Percentiles rank a stretch among this genome's conserved stretches.
Evolutionary conservation across 805 yeast genomes (phyloP).

Genomic region (Teunomyces cretensis): DNA sequence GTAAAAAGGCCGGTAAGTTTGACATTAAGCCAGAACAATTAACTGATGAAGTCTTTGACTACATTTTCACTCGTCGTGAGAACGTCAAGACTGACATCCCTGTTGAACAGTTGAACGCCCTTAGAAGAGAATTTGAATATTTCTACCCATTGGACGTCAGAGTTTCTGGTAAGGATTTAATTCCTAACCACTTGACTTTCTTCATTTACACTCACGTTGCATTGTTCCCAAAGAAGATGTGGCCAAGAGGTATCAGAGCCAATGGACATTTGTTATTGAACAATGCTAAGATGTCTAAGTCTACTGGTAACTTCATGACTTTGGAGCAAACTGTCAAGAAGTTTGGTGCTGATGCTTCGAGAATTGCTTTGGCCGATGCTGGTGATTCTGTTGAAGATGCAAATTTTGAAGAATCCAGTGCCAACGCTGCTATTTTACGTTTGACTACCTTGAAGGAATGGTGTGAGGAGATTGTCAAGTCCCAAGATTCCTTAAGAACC

Average conservation of each 20-base stretch:
- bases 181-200: conserved; percentile 96
- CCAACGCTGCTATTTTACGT: conserved; percentile 96
- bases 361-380: conserved; percentile 97
- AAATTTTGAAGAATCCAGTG: conserved; percentile 92
- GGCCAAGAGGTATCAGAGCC: conserved; percentile 94
- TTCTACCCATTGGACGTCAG: conserved; percentile 94
- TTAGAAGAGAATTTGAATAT: conserved; percentile 94
- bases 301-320: conserved; percentile 96
- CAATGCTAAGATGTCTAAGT: conserved; percentile 96
- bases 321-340: conserved; percentile 79
- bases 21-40: conserved; percentile 76
- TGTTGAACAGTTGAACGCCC: conserved; percentile 56
- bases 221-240: conserved; percentile 80
- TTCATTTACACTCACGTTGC: conserved; percentile 93
- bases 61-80: conserved; percentile 75
- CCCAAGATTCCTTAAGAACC: conserved; percentile 46
- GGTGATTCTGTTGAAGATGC: conserved; percentile 98
- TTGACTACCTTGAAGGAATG: conserved; percentile 90
- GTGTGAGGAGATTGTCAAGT: conserved; percentile 75
- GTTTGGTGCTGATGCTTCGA: conserved; percentile 96
- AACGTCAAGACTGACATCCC: conserved; percentile 60
- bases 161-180: conserved; percentile 93
- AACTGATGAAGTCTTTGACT: conserved; percentile 94
- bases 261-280: conserved; percentile 95
- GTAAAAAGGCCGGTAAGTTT: conserved; percentile 69